Base-by-base conservation (phyloP, 768 basidiomycete genomes). In the Brasilioporus rufonigricans region DNA sequence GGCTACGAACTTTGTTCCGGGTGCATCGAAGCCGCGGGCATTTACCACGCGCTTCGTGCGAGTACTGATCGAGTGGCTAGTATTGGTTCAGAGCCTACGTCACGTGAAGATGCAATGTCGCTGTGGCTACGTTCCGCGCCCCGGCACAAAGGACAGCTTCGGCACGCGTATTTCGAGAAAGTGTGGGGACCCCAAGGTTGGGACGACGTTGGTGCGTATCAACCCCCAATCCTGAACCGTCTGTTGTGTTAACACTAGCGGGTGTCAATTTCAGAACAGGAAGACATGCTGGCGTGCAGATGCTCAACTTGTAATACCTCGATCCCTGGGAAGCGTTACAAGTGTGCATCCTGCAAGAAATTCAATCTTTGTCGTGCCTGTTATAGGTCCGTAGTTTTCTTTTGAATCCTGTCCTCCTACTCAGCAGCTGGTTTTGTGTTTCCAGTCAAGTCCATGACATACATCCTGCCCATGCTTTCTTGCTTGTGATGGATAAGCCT, bases 121-220 rank as follows among this genome's bases (percentile, higher is more conserved):
- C 76, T 80, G 56, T 82, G 85, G 82, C 72, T 82, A 57, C 76
- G 89, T 35, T 80, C 84, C 29, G 84, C 87, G 2, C 88, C 89
- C 1, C 83, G 81, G 46, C 74, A 74, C 61, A 91, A 90, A 68
- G 90, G 90, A 14, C 81, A 88, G 56, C 69, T 87, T 45, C 80
- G 94, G 12, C 94, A 98, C 67, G 87, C 90, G 1, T 98, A 89
- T 66, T 71, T 82, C 41, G 94, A 96, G 72, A 90, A 90, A 69
- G 78, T 89, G 3, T 97, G 94, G 95, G 85, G 85, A 1, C 80
- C 80, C 31, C 73, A 74, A 39, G 89, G 91, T 1, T 97, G 95
- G 95, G 85, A 85, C 53, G 90, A 93, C 65, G 85, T 97, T 49
- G 91, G 93, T 93, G 65, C 57, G 88, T 79, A 41, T 36, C 44